Evolutionary conservation across 2,329 filamentous ascomycete species (phyloP).

Genomic region (Fusarium stilboides): DNA sequence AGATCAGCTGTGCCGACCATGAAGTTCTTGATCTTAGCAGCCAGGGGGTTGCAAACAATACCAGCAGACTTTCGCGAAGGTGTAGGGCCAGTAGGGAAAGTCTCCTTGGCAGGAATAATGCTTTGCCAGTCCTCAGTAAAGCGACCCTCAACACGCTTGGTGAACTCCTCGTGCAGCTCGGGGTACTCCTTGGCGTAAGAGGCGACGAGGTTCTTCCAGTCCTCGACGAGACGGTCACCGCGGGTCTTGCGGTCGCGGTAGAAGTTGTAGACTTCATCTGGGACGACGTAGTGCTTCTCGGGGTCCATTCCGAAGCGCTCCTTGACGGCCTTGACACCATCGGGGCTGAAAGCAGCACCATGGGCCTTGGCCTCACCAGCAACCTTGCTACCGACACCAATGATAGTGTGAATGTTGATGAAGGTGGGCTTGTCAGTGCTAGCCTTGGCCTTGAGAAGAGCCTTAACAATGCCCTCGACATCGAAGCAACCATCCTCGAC

Average conservation of each 20-base stretch:
- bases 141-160: slow-evolving; percentile 62
- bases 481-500: slow-evolving; percentile 68
- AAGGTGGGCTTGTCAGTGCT: slow-evolving; percentile 68
- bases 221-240: slow-evolving; percentile 61
- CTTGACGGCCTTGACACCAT: slow-evolving; percentile 64
- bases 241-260: slow-evolving; percentile 62
- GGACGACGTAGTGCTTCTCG: slow-evolving; percentile 55
- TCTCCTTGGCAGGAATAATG: slow-evolving; percentile 61
- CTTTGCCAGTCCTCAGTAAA: slow-evolving; percentile 64
- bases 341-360: slow-evolving; percentile 69
- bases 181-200: slow-evolving; percentile 63
- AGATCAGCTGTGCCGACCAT: slow-evolving; percentile 70
- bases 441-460: slow-evolving; percentile 61
- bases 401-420: slow-evolving; percentile 71
- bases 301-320: slow-evolving; percentile 53
- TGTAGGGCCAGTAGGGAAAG: slow-evolving; percentile 63
- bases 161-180: slow-evolving; percentile 65
- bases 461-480: slow-evolving; percentile 59
- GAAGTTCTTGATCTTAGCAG: slow-evolving; percentile 62
- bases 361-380: slow-evolving; percentile 69
- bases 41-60: slow-evolving; percentile 66
- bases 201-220: slow-evolving; percentile 62
- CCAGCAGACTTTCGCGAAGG: slow-evolving; percentile 66
- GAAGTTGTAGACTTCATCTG: slow-evolving; percentile 65
- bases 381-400: slow-evolving; percentile 65